phyloP scores from a whole-genome alignment of 148 eudicot genomes.

The Chenopodium berlandieri region DNA sequence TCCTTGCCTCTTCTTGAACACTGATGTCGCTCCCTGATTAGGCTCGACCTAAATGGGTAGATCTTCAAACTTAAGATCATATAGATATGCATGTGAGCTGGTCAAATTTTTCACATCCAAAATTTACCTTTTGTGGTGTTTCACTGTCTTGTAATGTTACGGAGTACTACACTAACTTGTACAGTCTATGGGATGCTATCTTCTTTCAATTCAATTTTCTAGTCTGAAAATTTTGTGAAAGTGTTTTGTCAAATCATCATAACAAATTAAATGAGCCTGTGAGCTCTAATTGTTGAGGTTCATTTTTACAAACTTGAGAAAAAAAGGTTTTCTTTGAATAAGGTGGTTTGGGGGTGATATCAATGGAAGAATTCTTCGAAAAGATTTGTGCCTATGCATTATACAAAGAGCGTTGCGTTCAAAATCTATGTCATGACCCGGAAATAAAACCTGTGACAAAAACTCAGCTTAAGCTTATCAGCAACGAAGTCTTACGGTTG shows the following conservation, averaged over 20 bases:
- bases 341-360: too few species aligned
- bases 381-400: too few species aligned
- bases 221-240: background rate
- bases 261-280: too few species aligned
- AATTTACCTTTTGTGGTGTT: constrained; percentile 6
- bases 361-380: too few species aligned
- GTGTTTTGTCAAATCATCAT: background rate
- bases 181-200: constrained; percentile 20
- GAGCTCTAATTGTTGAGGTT: too few species aligned
- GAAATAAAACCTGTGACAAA: too few species aligned
- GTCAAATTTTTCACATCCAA: constrained; percentile 23
- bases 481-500: too few species aligned
- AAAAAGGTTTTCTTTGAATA: too few species aligned
- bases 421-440: too few species aligned
- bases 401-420: too few species aligned
- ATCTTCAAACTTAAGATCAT: constrained; percentile 8
- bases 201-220: background rate
- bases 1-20: constrained; percentile 87
- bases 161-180: constrained; percentile 14
- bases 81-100: constrained; percentile 15
- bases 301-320: too few species aligned
- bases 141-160: constrained; percentile 17
- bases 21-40: constrained; percentile 32
- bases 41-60: background rate
- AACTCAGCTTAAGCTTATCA: too few species aligned